Evolutionary conservation across 768 basidiomycete species (phyloP), one percentile per base, ranked within the genome.

Genomic region (Hebeloma cylindrosporum): DNA sequence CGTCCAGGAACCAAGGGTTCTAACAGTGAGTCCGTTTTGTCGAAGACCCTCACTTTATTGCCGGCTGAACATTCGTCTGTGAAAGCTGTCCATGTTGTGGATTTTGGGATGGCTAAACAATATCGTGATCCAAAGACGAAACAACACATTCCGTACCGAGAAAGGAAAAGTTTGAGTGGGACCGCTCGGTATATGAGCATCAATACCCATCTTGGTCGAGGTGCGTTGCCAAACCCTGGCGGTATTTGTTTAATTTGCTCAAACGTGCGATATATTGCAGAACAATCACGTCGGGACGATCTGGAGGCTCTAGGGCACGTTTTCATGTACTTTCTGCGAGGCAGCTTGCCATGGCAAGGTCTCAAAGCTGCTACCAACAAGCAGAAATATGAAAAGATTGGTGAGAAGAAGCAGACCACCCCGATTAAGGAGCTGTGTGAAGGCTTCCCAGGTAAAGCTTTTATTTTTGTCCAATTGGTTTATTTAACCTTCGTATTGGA

Each of bases 361-460:
- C 79, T 99, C 46, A 98, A 98, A 71, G 96, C 96, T 25, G 96
- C 96, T 21, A 99, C 94, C 39, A 98, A 99, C 77, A 99, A 99
- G 74, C 96, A 98, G 67, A 92, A 98, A 76, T 99, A 99, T 72
- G 95, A 99, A 77, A 99, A 98, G 78, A 99, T 99, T 65, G 95
- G 95, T 52, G 95, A 99, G 76, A 99, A 99, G 85, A 99, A 93
- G 78, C 96, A 98, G 72, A 89, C 88, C 10, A 98, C 96, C 21
- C 88, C 88, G 5, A 97, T 99, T 66, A 95, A 92, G 71, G 96
- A 99, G 61, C 77, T 99, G 18, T 92, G 87, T 59, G 96, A 98
- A 57, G 90, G 92, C 45, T 93, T 86, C 72, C 95, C 96, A 37
- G 93, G 92, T 92, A 55, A 50, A 42, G 28, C 26, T 42, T 30